These are phyloP conservation scores for Hypoxylon sp. DNA, from an alignment of 2,329 filamentous ascomycete genomes.

Conservation along the genomic window DNA sequence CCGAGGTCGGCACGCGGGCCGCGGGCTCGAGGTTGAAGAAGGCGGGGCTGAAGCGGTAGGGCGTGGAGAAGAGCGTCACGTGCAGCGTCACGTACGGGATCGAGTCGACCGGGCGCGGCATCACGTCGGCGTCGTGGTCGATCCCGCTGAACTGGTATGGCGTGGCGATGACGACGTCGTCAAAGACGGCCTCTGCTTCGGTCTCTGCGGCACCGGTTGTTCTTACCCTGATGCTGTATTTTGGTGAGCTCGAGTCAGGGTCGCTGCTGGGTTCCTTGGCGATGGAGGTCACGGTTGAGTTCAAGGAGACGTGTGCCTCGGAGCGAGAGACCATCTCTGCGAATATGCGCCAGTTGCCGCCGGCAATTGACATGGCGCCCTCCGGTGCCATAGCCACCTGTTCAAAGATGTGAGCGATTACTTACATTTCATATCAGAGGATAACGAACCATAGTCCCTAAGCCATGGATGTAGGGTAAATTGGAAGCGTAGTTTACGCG, in stretches of 20 bases:
- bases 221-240: slow-evolving; percentile 57
- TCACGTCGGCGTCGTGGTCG: slow-evolving; percentile 66
- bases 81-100: slow-evolving; percentile 89
- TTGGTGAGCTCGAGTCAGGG: slow-evolving; percentile 50
- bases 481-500: slow-evolving; percentile 96
- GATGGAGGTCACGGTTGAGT: slow-evolving; percentile 73
- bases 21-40: slow-evolving; percentile 74
- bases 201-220: slow-evolving; percentile 31
- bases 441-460: slow-evolving; percentile 76
- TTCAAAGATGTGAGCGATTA: background rate
- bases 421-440: background rate
- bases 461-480: slow-evolving; percentile 81
- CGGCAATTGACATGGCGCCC: slow-evolving; percentile 78
- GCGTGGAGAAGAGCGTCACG: slow-evolving; percentile 87
- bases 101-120: slow-evolving; percentile 73
- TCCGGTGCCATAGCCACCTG: slow-evolving; percentile 86
- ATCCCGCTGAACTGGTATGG: slow-evolving; percentile 85
- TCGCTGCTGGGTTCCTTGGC: slow-evolving; percentile 55
- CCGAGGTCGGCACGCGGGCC: slow-evolving; percentile 70
- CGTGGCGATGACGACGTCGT: slow-evolving; percentile 82
- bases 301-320: slow-evolving; percentile 66
- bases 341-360: slow-evolving; percentile 96
- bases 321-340: slow-evolving; percentile 76
- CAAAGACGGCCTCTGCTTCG: slow-evolving; percentile 60
- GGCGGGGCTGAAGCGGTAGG: slow-evolving; percentile 71